A percentile compares a stretch with the other conserved stretches of the same genome.
These are phyloP conservation scores for Rhododendron vialii DNA, from an alignment of 148 eudicot genomes.

Conservation along the genomic window DNA sequence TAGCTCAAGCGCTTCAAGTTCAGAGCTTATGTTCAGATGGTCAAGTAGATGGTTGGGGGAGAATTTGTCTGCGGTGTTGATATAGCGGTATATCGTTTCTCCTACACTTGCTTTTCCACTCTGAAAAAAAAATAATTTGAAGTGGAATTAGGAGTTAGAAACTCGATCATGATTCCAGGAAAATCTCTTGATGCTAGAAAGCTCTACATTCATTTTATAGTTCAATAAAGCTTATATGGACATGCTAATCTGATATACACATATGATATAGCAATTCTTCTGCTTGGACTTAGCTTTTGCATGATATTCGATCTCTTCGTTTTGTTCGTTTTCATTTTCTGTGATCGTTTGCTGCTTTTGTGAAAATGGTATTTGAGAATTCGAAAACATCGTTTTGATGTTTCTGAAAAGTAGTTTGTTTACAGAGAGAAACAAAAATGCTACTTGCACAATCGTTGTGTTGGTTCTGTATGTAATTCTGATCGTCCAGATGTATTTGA, in stretches of 20 bases:
- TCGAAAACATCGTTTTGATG: not conserved
- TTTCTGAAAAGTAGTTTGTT: too few species aligned
- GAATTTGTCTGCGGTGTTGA: conserved; percentile 57
- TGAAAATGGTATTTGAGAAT: not conserved
- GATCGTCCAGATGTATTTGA: too few species aligned
- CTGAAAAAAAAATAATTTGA: conserved; percentile 33
- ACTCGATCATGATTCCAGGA: not conserved
- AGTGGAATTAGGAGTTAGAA: not conserved
- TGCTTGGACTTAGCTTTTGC: not conserved
- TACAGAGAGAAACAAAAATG: too few species aligned
- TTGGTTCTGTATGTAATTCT: too few species aligned
- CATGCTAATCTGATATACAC: not conserved
- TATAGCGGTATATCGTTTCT: conserved; percentile 72
- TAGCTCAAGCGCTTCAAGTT: conserved; percentile 88
- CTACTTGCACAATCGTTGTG: too few species aligned
- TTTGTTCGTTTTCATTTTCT: not conserved
- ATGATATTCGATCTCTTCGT: not conserved
- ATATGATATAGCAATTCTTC: not conserved
- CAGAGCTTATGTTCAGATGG: conserved; percentile 60
- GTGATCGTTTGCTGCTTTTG: not conserved
- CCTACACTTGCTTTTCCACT: conserved; percentile 84
- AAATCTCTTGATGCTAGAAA: not conserved
- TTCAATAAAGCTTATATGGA: not conserved
- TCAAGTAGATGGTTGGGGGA: conserved; percentile 71
- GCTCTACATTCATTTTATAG: not conserved